Conservation (phyloP, 2,329 filamentous ascomycete species). For the Fusarium dimerum region DNA sequence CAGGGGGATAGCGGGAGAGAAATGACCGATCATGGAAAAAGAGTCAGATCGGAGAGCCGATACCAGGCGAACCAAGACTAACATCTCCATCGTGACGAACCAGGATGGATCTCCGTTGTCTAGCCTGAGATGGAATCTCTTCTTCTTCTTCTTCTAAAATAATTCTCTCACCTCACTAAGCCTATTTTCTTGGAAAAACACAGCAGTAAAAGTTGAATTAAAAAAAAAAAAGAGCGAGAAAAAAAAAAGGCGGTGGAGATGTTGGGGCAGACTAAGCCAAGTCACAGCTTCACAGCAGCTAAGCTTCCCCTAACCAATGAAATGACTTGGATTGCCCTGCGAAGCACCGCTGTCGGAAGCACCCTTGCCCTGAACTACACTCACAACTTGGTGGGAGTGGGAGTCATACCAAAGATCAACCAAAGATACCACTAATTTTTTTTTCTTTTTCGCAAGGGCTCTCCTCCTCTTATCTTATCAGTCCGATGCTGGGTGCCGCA, state of each 20-base stretch:
- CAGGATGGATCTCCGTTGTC: neutral
- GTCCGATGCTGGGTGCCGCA: slow-evolving; percentile 17
- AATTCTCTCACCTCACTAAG: neutral
- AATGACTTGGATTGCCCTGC: neutral
- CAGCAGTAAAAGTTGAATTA: neutral
- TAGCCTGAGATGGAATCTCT: neutral
- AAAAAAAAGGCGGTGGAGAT: neutral
- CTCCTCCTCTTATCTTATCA: slow-evolving; percentile 29
- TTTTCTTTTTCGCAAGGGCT: slow-evolving; percentile 19
- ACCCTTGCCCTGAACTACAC: neutral
- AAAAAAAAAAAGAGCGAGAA: neutral
- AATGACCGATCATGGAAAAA: neutral
- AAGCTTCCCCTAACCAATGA: neutral
- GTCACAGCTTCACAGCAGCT: neutral
- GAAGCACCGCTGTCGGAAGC: neutral
- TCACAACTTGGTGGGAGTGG: neutral
- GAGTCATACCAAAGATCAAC: neutral
- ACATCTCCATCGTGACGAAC: neutral
- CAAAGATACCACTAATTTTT: slow-evolving; percentile 24
- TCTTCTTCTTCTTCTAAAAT: neutral
- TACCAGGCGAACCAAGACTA: neutral
- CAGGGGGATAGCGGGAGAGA: no score
- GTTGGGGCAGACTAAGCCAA: neutral
- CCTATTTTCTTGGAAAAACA: neutral
- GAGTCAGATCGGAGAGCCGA: neutral